Evolutionary conservation across 129 eudicot genomes (phyloP), one percentile per base, ranked within the genome.

Genomic region (Logfia minima): DNA sequence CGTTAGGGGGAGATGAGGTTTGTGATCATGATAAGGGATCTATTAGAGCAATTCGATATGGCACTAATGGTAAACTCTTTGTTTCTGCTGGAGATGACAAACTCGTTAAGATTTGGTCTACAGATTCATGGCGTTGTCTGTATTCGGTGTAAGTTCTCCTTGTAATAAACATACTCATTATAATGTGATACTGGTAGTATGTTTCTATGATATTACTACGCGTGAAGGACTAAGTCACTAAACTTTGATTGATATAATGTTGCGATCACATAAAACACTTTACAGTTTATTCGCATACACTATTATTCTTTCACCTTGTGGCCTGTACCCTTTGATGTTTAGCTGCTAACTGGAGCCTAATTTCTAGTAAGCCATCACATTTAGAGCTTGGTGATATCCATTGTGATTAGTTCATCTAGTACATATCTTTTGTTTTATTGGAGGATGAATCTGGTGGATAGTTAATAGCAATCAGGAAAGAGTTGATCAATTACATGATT

Each of bases 71-170:
- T 66, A 88, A 86, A 83, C 75, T 93, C 34, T 89, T 93, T 79
- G 97, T 86, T 17, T 88, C 98, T 37, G 98, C 97, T 19, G 98
- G 98, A 34, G 98, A 93, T 18, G 98, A 93, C 81, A 93, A 93
- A 62, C 73, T 88, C 6, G 97, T 93, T 62, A 93, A 87, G 80
- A 64, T 93, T 76, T 93, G 97, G 98, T 75, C 68, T 48, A 85
- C 99, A 22, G 90, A 89, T 79, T 70, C 92, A 3, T 95, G 99
- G 97, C 83, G 77, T 0, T 95, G 99, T 69, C 35, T 86, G 41
- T 75, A 76, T 77, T 75, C 86, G 0, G 91, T 95, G 99, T 95
- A 89, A 86, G 96, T 83, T 70, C 28, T 45, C 74, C 28, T 81
- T 28, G 35, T 71, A 4, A 63, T 23, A 7, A 63, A 9, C 17